Base-by-base conservation (phyloP, 2,329 filamentous ascomycete genomes). In the Trichoderma sp. region DNA sequence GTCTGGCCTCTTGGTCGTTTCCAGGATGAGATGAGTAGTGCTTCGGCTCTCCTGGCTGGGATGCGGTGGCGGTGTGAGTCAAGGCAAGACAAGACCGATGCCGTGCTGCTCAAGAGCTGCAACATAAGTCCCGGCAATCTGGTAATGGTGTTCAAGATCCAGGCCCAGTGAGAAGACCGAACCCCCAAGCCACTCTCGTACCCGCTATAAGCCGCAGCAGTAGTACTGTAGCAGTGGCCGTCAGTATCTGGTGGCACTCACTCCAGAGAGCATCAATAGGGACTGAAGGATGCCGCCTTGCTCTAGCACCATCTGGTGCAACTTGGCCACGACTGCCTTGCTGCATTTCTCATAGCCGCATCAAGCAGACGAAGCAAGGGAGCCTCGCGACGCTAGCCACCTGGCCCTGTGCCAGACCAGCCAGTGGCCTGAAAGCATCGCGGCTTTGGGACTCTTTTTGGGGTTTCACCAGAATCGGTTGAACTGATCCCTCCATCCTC, bases 111-210 rank as follows among this genome's bases (percentile, higher is more conserved):
- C 16, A 65, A 59, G 16, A 70, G 68, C 58, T 70, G 68, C 68
- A 68, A 68, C 68, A 70, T 59, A 40, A 68, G 56, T 70, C 68
- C 68, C 68, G 68, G 57, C 21, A 70, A 70, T 70, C 68, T 70
- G 68, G 68, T 70, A 58, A 70, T 70, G 68, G 68, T 70, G 68
- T 68, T 49, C 63, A 57, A 55, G 47, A 53, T 59, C 61, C 55
- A 65, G 68, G 53, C 11, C 62, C 27, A 65, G 62, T 47, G 52
- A 65, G 35, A 57, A 24, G 40, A 67, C 33, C 11, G 33, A 35
- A 52, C 55, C 24, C 31, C 33, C 33, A 64, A 56, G 61, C 33
- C 61, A 64, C 61, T 64, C 61, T 37, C 7, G 47, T 64, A 64
- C 49, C 61, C 61, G 61, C 35, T 55, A 43, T 35, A 40, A 40